Evolutionary conservation across 106 monocot species (phyloP).

Genomic region (Posidonia australis): DNA sequence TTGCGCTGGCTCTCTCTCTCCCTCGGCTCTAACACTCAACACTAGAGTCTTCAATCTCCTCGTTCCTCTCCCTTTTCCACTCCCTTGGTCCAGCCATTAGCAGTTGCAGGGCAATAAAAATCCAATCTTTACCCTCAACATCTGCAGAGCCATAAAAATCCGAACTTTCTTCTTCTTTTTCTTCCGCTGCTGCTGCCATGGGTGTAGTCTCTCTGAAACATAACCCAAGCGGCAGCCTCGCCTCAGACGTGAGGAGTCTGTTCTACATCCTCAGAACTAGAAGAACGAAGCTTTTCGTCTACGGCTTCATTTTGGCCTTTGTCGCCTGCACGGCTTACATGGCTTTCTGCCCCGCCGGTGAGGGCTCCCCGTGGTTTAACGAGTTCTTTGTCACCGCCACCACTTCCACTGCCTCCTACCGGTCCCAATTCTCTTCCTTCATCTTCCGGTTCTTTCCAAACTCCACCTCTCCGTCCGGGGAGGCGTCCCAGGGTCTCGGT

Average conservation of each 20-base stretch:
- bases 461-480: constrained; percentile 3
- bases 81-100: too few relatives aligned
- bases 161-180: constrained; percentile 1
- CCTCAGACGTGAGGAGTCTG: not conserved
- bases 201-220: constrained; percentile 7
- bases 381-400: constrained; percentile 7
- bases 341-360: constrained; percentile 3
- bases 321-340: constrained; percentile 11
- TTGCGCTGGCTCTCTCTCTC: too few relatives aligned
- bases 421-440: constrained; percentile 39
- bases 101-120: too few relatives aligned
- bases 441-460: constrained; percentile 39
- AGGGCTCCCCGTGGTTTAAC: not conserved
- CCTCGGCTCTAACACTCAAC: too few relatives aligned
- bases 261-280: constrained; percentile 2
- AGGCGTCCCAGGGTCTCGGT: not conserved
- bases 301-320: constrained; percentile 7
- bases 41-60: too few relatives aligned
- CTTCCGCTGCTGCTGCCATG: not conserved
- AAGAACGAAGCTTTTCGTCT: constrained; percentile 12
- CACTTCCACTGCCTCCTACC: constrained; percentile 36
- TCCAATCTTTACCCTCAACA: constrained; percentile 2
- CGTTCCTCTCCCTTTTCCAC: too few relatives aligned
- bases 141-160: too few relatives aligned
- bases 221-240: not conserved